Base-by-base conservation (phyloP, 2,329 filamentous ascomycete species). In the Hypoxylon sp. region DNA sequence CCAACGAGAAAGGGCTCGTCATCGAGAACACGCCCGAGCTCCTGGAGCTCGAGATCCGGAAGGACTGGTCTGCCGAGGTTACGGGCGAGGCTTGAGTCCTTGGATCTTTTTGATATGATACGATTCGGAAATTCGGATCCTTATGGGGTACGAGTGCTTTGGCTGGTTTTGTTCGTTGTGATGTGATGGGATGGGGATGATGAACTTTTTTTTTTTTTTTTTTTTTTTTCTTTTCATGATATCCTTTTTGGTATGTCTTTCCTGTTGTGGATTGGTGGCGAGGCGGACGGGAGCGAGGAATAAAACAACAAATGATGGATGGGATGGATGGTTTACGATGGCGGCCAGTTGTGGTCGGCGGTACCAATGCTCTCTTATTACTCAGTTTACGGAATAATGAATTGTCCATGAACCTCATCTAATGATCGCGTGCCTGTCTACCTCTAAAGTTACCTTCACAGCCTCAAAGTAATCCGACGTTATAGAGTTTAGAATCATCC, bases 1-100 rank as follows among this genome's bases (percentile, higher is more conserved):
- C 94, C 62, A 97, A 97, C 78, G 94, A 97, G 75, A 94, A 96
- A 80, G 94, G 94, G 0, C 81, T 97, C 39, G 84, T 91, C 22
- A 91, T 97, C 65, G 85, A 91, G 68, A 87, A 87, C 71, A 84
- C 84, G 10, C 79, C 81, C 43, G 85, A 83, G 49, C 77, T 90
- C 57, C 81, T 80, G 54, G 87, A 90, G 72, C 78, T 90, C 64
- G 80, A 84, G 50, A 89, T 90, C 63, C 81, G 82, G 64, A 88
- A 84, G 76, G 87, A 90, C 71, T 87, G 82, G 80, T 84, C 81
- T 6, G 87, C 87, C 0, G 85, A 88, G 75, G 80, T 86, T 37
- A 79, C 79, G 0, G 84, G 68, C 30, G 74, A 66, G 51, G 20
- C 13, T 10, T 67, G 43, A 64, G n/a, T n/a, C n/a, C n/a, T n/a